These are phyloP conservation scores for Lachnellula subtilissima DNA, from an alignment of 2,329 filamentous ascomycete species.

Conservation along the genomic window DNA sequence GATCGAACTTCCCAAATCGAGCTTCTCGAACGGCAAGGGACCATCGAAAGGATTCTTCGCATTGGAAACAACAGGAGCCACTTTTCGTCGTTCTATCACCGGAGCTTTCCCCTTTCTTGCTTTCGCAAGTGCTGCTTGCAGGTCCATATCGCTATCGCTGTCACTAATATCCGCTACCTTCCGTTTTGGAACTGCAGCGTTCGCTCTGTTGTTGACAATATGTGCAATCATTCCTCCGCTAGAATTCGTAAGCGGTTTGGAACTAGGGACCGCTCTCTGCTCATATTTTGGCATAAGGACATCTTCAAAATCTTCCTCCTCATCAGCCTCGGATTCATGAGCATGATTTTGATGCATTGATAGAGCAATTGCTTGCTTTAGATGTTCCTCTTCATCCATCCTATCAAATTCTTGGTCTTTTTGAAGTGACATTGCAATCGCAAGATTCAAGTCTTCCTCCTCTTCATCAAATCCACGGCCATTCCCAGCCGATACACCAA, in stretches of 20 bases:
- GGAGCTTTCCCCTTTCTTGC: conserved; percentile 57
- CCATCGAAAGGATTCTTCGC: conserved; percentile 67
- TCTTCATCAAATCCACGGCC: conserved; percentile 17
- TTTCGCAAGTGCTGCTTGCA: conserved; percentile 69
- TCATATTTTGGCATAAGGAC: conserved; percentile 50
- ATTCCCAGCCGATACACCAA: conserved; percentile 9
- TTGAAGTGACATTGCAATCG: conserved; percentile 79
- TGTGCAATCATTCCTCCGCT: conserved; percentile 63
- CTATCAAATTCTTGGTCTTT: conserved; percentile 34
- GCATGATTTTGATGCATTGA: conserved; percentile 67
- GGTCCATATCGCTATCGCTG: conserved; percentile 75
- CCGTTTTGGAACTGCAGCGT: conserved; percentile 49
- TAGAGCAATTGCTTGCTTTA: conserved; percentile 77
- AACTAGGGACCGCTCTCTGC: conserved; percentile 47
- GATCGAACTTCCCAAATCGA: conserved; percentile 62
- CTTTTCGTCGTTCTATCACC: conserved; percentile 33
- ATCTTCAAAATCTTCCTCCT: conserved; percentile 45
- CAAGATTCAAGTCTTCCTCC: conserved; percentile 68
- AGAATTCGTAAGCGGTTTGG: conserved; percentile 47
- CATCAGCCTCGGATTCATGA: conserved; percentile 30
- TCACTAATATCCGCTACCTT: conserved; percentile 31
- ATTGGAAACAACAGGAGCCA: conserved; percentile 41
- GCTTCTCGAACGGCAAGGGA: conserved; percentile 84
- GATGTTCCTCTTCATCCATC: conserved; percentile 64
- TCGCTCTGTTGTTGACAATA: conserved; percentile 69